Base-by-base conservation (phyloP, 306 rosid genomes). In the Prunus mume region DNA sequence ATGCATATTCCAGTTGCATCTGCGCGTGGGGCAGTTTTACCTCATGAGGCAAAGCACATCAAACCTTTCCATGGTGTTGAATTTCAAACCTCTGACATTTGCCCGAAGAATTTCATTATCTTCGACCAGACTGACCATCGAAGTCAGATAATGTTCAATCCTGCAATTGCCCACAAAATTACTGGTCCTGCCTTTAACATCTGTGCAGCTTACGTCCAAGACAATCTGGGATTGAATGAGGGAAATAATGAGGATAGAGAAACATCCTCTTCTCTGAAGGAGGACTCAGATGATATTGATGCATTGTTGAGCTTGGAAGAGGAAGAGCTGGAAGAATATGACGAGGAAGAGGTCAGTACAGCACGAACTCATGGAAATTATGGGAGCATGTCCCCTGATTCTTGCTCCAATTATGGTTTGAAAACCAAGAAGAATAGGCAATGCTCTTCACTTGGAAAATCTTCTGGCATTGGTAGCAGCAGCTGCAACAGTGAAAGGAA, bases 231-330 rank as follows among this genome's bases (percentile, higher is more conserved):
- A 54, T 61, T 70, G 41, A 82, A 78, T 15, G 82, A 86, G 64
- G 76, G 57, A 10, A 80, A 71, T 46, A 83, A 73, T 60, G 83
- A 78, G 19, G 88, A 86, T 66, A 85, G 73, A 78, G 94, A 90
- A 60, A 57, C 73, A 68, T 85, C 92, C 1, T 85, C 97, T 78
- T 72, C 90, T 71, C 76, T 89, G 52, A 86, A 85, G 75, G 98
- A 91, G 83, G 96, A 94, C 74, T 79, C 93, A 49, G 85, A 83
- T 72, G 97, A 89, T 78, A 94, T 94, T 17, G 91, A 91, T 83
- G 98, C 98, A 38, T 75, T 94, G 84, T 67, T 94, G 90, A 94
- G 98, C 90, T 83, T 90, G 82, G 98, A 90, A 80, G 84, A 78
- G 45, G 88, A 91, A 38, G 98, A 90, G 41, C 72, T 81, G 68